A percentile compares a stretch with the other conserved stretches of the same genome.
Evolutionary conservation across 352 stramenopile genomes (phyloP).

Genomic region (Pseudoperonospora humuli): DNA sequence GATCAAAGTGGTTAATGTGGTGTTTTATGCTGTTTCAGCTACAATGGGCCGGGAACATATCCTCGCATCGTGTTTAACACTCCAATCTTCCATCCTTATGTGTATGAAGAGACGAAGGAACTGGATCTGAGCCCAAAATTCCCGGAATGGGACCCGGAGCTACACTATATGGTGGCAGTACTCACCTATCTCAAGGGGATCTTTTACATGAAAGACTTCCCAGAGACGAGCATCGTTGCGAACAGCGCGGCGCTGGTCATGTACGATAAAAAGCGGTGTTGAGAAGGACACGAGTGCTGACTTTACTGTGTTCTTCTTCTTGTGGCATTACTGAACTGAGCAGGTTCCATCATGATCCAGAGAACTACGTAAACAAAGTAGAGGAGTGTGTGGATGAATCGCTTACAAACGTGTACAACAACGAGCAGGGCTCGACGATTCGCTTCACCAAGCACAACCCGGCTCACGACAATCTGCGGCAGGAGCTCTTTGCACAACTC

Average conservation of each 20-base stretch:
- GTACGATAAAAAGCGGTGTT: conserved; percentile 27
- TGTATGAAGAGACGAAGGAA: conserved; percentile 81
- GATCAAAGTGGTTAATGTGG: not conserved
- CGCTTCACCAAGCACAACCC: conserved; percentile 81
- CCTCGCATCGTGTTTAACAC: conserved; percentile 90
- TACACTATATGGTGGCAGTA: conserved; percentile 94
- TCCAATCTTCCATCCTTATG: conserved; percentile 91
- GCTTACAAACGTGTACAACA: conserved; percentile 91
- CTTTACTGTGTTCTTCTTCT: not conserved
- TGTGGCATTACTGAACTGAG: not conserved
- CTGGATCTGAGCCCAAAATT: conserved; percentile 90
- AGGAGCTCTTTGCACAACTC: conserved; percentile 74
- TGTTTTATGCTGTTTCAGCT: conserved; percentile 37
- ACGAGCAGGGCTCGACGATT: conserved; percentile 86
- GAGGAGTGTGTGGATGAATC: conserved; percentile 89
- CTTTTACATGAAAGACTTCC: conserved; percentile 96
- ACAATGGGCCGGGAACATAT: conserved; percentile 91
- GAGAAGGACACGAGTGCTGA: not conserved
- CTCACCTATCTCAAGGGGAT: conserved; percentile 96
- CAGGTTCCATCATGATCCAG: conserved; percentile 74
- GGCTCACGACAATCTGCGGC: conserved; percentile 67
- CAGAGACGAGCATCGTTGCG: conserved; percentile 38
- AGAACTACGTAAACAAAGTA: conserved; percentile 86
- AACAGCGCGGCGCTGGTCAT: conserved; percentile 85
- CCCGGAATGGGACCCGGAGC: conserved; percentile 88